Evolutionary conservation across 371 early-diverging fungal species (phyloP).

Genomic region (Phascolomyces articulosus): DNA sequence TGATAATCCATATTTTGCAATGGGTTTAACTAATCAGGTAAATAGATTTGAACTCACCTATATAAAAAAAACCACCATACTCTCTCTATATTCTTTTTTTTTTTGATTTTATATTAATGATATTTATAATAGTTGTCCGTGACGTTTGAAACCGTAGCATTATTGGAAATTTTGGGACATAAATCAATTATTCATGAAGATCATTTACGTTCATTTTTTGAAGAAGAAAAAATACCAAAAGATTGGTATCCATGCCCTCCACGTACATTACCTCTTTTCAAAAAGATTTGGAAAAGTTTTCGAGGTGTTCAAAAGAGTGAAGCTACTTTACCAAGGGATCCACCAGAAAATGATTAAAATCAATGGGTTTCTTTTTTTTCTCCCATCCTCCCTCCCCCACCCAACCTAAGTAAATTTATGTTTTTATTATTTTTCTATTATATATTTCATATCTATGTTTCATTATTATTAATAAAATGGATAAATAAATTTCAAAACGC

Average conservation of each 20-base stretch:
- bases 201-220: slow-evolving; percentile 31
- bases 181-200: slow-evolving; percentile 19
- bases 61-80: too few relatives aligned
- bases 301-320: not conserved
- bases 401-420: too few relatives aligned
- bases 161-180: slow-evolving; percentile 35
- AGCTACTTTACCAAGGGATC: slow-evolving; percentile 1
- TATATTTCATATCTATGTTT: too few relatives aligned
- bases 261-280: not conserved
- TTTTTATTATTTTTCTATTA: too few relatives aligned
- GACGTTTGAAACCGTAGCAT: slow-evolving; percentile 1
- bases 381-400: too few relatives aligned
- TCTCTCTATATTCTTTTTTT: too few relatives aligned
- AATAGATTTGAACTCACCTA: not conserved
- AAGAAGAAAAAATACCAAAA: slow-evolving; percentile 35
- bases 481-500: too few relatives aligned
- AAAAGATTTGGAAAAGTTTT: not conserved
- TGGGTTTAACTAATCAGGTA: slow-evolving; percentile 30
- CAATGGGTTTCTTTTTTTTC: too few relatives aligned
- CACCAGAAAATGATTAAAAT: too few relatives aligned
- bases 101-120: not conserved
- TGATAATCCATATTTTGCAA: slow-evolving; percentile 22
- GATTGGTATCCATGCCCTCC: slow-evolving; percentile 31
- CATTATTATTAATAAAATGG: too few relatives aligned
- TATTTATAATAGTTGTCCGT: not conserved